Evolutionary conservation across 768 basidiomycete species (phyloP).

Genomic region (Steccherinum ochraceum): DNA sequence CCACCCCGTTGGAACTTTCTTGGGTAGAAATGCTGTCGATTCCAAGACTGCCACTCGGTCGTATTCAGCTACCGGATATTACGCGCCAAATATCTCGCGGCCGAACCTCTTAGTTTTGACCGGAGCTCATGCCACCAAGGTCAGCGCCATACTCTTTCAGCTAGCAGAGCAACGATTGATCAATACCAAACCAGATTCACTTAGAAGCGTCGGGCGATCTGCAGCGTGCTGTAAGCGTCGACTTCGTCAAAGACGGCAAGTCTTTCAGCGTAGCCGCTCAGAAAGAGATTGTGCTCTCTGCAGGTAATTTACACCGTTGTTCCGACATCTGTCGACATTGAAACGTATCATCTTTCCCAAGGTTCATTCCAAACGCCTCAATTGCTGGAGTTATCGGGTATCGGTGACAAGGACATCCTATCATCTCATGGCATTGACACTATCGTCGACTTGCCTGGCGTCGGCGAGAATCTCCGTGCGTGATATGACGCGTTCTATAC

Average conservation of each 20-base stretch:
- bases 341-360: neutral
- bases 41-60: conserved; percentile 18
- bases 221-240: conserved; percentile 1
- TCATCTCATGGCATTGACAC: conserved; percentile 22
- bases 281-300: neutral
- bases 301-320: neutral
- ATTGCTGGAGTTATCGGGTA: conserved; percentile 35
- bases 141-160: too few relatives aligned
- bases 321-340: neutral
- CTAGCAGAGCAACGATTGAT: too few relatives aligned
- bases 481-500: neutral
- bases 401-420: conserved; percentile 28
- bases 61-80: conserved; percentile 23
- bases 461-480: conserved; percentile 22
- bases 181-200: too few relatives aligned
- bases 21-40: conserved; percentile 12
- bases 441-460: conserved; percentile 33
- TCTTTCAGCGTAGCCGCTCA: neutral
- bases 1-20: neutral
- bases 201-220: neutral
- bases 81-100: conserved; percentile 19
- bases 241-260: neutral
- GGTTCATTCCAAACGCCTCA: conserved; percentile 29
- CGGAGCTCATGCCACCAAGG: conserved; percentile 9
- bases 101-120: conserved; percentile 24